A percentile compares a stretch with the other conserved stretches of the same genome.
Evolutionary conservation across 805 yeast species (phyloP).

Genomic region (Pichia insulana): DNA sequence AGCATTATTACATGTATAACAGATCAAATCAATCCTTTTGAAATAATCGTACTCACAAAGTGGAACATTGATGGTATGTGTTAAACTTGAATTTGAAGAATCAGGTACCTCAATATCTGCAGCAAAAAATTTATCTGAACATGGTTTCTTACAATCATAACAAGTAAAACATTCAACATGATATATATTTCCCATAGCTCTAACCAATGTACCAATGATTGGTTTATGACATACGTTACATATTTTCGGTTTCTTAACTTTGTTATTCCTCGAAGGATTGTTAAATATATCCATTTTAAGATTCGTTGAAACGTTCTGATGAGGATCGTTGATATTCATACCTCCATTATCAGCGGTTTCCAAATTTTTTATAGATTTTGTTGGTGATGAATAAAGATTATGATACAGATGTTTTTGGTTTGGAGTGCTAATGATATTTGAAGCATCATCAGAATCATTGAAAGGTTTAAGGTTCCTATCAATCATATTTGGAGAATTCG

Average conservation of each 20-base stretch:
- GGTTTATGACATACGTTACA: slow-evolving; percentile 47
- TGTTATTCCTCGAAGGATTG: slow-evolving; percentile 3
- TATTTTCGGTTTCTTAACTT: slow-evolving; percentile 25
- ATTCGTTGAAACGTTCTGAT: too few species aligned
- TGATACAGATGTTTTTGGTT: slow-evolving; percentile 8
- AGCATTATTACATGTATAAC: slow-evolving; percentile 77
- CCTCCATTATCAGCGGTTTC: neutral
- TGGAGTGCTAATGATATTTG: neutral
- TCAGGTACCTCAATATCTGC: slow-evolving; percentile 36
- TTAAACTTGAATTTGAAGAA: neutral
- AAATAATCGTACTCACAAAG: slow-evolving; percentile 92
- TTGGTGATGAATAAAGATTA: slow-evolving; percentile 8
- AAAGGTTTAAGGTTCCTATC: too few species aligned
- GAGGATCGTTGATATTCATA: too few species aligned
- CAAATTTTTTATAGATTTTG: neutral
- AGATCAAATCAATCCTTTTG: slow-evolving; percentile 73
- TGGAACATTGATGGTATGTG: slow-evolving; percentile 37
- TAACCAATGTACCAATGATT: slow-evolving; percentile 68
- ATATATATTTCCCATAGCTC: slow-evolving; percentile 71
- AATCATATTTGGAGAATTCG: too few species aligned
- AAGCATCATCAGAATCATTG: too few species aligned
- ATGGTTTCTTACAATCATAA: slow-evolving; percentile 70
- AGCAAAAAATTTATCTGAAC: slow-evolving; percentile 86
- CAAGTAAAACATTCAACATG: slow-evolving; percentile 88
- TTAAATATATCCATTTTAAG: neutral